These are phyloP conservation scores for Babesia caballi DNA, from an alignment of 169 alveolate genomes.

Conservation along the genomic window DNA sequence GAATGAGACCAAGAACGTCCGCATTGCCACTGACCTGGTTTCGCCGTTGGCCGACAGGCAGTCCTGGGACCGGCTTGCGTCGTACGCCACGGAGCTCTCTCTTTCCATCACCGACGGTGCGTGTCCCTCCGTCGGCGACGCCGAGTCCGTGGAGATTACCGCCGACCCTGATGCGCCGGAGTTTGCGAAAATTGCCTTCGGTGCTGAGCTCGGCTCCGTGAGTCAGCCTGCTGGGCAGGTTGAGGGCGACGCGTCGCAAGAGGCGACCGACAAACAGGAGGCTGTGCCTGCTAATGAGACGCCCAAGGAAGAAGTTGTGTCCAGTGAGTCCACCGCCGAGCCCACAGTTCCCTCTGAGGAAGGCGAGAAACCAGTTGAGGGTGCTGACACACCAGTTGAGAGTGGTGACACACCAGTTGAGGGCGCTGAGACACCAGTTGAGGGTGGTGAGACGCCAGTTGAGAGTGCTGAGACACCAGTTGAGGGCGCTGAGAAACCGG, in stretches of 20 bases:
- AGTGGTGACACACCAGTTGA: too few species aligned
- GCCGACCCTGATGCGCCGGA: background rate
- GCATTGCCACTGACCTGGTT: background rate
- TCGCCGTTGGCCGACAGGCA: background rate
- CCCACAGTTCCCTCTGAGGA: too few species aligned
- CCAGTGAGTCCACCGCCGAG: too few species aligned
- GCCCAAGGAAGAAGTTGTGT: too few species aligned
- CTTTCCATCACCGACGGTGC: constrained; percentile 3
- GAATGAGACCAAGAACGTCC: constrained; percentile 22
- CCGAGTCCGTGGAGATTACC: background rate
- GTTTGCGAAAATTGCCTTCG: background rate
- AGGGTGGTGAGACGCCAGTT: too few species aligned
- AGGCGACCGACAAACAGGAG: too few species aligned
- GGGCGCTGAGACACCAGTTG: too few species aligned
- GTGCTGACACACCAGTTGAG: too few species aligned
- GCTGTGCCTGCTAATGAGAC: too few species aligned
- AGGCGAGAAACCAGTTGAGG: too few species aligned
- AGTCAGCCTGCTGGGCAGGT: background rate
- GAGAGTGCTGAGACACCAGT: background rate
- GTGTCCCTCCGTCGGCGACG: background rate
- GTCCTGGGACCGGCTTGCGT: background rate
- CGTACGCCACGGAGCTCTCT: constrained; percentile 1
- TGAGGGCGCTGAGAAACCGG: background rate
- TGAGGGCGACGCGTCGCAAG: too few species aligned
- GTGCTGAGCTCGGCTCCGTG: background rate